phyloP scores from a whole-genome alignment of 2,329 filamentous ascomycete genomes.

The Diaporthe caulivora region DNA sequence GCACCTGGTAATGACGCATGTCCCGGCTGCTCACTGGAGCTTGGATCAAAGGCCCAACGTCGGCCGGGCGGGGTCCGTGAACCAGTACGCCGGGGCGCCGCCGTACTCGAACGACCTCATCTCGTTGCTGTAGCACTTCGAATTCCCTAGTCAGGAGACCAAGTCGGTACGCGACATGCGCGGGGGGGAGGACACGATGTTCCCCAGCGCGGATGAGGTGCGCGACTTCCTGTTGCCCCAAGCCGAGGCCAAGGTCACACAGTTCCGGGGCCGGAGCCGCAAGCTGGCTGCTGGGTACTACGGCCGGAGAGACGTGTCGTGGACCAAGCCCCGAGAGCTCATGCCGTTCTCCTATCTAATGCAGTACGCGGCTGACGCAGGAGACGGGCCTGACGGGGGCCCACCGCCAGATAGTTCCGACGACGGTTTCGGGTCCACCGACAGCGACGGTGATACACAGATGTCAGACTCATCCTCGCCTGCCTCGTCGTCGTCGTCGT shows the following conservation, averaged over 20 bases:
- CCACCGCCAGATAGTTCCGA: background rate
- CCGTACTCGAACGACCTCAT: conserved; percentile 20
- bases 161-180: background rate
- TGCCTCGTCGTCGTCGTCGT: too few relatives aligned
- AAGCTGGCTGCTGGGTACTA: background rate
- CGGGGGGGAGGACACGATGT: background rate
- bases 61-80: background rate
- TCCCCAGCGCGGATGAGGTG: background rate
- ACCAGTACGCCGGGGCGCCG: conserved; percentile 1
- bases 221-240: background rate
- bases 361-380: background rate
- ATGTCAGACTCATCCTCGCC: background rate
- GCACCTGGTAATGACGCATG: background rate
- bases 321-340: background rate
- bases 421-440: background rate
- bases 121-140: background rate
- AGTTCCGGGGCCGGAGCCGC: background rate
- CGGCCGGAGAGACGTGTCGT: background rate
- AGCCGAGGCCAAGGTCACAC: background rate
- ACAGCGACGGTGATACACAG: background rate
- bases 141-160: background rate
- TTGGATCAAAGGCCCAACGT: background rate
- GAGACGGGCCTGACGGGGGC: background rate
- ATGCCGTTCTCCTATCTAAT: conserved; percentile 11
- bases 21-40: background rate